These are phyloP conservation scores for Cetradonia linearis DNA, from an alignment of 495 filamentous ascomycete species.

Conservation along the genomic window DNA sequence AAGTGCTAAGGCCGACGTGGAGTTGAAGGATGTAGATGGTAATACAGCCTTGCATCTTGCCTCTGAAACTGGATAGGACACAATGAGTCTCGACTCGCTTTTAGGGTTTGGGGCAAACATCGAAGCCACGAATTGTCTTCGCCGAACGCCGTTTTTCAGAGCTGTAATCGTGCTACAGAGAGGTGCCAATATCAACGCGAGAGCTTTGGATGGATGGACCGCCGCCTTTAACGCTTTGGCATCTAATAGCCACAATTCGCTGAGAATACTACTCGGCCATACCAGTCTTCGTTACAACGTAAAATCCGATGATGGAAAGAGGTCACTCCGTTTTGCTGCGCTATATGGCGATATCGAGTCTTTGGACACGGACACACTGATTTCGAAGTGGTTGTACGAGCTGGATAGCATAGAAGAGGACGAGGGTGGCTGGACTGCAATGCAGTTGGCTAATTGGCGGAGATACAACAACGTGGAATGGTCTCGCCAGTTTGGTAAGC, in stretches of 20 bases:
- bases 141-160: background rate
- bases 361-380: background rate
- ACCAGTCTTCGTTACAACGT: too few relatives aligned
- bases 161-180: background rate
- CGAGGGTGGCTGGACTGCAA: background rate
- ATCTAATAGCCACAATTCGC: too few relatives aligned
- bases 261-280: background rate
- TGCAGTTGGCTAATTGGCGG: background rate
- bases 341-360: background rate
- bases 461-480: background rate
- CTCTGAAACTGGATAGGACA: background rate
- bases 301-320: background rate
- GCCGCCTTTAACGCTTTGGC: background rate
- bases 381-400: too few relatives aligned
- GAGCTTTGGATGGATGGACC: background rate
- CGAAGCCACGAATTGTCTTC: background rate
- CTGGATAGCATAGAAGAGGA: background rate
- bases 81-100: background rate
- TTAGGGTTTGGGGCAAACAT: background rate
- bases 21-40: background rate
- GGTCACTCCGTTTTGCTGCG: background rate
- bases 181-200: conserved; percentile 3
- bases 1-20: conserved; percentile 6
- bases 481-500: rapidly evolving
- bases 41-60: background rate